Evolutionary conservation across 306 rosid species (phyloP).

Genomic region (Gastrolobium bilobum): DNA sequence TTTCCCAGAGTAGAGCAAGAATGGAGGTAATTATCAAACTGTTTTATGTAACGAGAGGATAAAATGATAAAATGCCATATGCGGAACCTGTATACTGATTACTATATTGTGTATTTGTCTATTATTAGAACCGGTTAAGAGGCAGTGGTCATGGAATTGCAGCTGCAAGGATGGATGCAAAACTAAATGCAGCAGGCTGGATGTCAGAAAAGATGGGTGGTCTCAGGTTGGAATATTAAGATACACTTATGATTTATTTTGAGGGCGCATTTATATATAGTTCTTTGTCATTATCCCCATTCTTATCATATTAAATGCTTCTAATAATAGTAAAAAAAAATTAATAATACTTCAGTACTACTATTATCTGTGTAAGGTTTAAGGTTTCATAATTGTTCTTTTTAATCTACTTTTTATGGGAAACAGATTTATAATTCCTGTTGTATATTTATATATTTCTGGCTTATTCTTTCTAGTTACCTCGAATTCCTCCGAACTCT

Average conservation of each 20-base stretch:
- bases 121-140: slow-evolving; percentile 86
- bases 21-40: slow-evolving; percentile 80
- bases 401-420: slow-evolving; percentile 22
- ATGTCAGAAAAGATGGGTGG: slow-evolving; percentile 98
- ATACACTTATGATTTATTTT: slow-evolving; percentile 41
- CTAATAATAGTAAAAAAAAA: neutral
- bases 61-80: slow-evolving; percentile 31
- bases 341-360: neutral
- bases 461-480: slow-evolving; percentile 66
- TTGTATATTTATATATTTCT: slow-evolving; percentile 35
- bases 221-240: slow-evolving; percentile 73
- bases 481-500: slow-evolving; percentile 84
- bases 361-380: slow-evolving; percentile 23
- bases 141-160: slow-evolving; percentile 98
- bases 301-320: slow-evolving; percentile 37
- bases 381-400: slow-evolving; percentile 30
- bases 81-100: slow-evolving; percentile 33
- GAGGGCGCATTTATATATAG: slow-evolving; percentile 19
- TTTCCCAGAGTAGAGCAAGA: slow-evolving; percentile 94
- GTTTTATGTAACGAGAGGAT: slow-evolving; percentile 12
- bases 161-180: slow-evolving; percentile 99
- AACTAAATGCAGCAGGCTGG: slow-evolving; percentile 93
- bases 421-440: slow-evolving; percentile 36
- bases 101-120: slow-evolving; percentile 38
- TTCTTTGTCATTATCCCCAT: slow-evolving; percentile 32